phyloP scores from a whole-genome alignment of 352 stramenopile species.

The Saprolegnia diclina region DNA sequence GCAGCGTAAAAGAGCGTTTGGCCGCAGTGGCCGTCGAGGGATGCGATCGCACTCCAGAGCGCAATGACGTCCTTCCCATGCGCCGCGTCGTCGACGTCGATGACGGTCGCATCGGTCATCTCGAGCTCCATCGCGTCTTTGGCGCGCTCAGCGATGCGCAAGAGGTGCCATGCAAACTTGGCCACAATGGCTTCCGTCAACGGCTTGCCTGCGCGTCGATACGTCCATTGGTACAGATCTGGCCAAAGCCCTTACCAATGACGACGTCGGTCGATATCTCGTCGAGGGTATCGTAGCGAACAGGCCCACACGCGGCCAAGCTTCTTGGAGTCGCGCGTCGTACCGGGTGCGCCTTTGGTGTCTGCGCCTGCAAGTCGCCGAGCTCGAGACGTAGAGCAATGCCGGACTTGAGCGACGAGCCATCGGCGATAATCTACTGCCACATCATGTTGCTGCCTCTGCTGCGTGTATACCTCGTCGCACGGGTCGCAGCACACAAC shows the following conservation, averaged over 20 bases:
- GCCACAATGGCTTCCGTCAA: constrained; percentile 55
- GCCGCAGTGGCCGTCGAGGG: constrained; percentile 73
- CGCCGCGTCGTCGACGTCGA: background rate
- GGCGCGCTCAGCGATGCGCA: constrained; percentile 9
- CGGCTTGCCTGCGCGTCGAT: constrained; percentile 34
- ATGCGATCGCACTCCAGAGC: constrained; percentile 79
- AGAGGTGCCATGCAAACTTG: constrained; percentile 56
- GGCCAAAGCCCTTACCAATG: background rate
- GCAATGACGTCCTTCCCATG: constrained; percentile 40
- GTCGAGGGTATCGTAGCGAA: background rate
- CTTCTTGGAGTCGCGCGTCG: background rate
- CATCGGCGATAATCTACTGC: constrained; percentile 61
- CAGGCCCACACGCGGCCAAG: background rate
- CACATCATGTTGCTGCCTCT: background rate
- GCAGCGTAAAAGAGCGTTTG: constrained; percentile 74
- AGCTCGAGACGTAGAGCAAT: constrained; percentile 64
- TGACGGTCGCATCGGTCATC: constrained; percentile 23
- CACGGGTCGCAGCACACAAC: constrained; percentile 73
- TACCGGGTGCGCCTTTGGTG: constrained; percentile 1
- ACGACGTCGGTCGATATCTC: background rate
- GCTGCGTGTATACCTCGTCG: constrained; percentile 43
- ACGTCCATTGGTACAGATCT: too few relatives aligned
- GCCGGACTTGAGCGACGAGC: constrained; percentile 74
- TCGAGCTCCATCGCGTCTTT: background rate
- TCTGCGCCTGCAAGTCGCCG: constrained; percentile 26